These are phyloP conservation scores for Parachaetomium inaequale DNA, from an alignment of 495 filamentous ascomycete genomes.

Conservation along the genomic window DNA sequence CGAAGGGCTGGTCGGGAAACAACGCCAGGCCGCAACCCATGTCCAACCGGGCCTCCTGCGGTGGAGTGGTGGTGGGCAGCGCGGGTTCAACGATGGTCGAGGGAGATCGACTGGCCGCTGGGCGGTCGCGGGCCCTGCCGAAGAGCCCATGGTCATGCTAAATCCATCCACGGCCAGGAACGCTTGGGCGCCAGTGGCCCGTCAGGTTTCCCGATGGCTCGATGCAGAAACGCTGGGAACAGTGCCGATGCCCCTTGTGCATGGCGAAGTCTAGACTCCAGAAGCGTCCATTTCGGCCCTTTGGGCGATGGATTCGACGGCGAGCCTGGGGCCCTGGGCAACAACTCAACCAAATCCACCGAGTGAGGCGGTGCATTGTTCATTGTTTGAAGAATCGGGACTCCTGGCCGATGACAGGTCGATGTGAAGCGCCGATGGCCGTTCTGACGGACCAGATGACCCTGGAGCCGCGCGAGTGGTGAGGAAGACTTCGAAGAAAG, in stretches of 20 bases:
- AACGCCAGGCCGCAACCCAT: slow-evolving; percentile 6
- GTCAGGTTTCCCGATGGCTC: neutral
- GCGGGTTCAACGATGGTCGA: neutral
- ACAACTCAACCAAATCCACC: neutral
- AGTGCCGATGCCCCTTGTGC: neutral
- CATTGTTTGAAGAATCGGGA: neutral
- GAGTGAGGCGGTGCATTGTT: slow-evolving; percentile 5
- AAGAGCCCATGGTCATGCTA: neutral
- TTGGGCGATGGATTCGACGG: neutral
- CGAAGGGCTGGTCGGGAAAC: slow-evolving; percentile 13
- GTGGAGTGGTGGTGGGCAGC: slow-evolving; percentile 3
- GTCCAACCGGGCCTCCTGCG: slow-evolving; percentile 7
- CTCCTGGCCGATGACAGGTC: slow-evolving; percentile 16
- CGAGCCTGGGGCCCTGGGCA: neutral
- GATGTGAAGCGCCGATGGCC: slow-evolving; percentile 18
- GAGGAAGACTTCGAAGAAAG: slow-evolving; percentile 3
- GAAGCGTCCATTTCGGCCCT: neutral
- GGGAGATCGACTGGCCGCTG: slow-evolving; percentile 13
- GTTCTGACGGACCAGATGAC: slow-evolving; percentile 7
- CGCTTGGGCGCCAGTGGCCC: neutral
- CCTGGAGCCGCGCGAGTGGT: slow-evolving; percentile 18
- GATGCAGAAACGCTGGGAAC: neutral
- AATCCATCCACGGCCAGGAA: neutral
- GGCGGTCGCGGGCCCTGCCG: slow-evolving; percentile 17
- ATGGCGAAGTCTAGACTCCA: neutral